Evolutionary conservation across 306 rosid species (phyloP).

Genomic region (Glycine latifolia): DNA sequence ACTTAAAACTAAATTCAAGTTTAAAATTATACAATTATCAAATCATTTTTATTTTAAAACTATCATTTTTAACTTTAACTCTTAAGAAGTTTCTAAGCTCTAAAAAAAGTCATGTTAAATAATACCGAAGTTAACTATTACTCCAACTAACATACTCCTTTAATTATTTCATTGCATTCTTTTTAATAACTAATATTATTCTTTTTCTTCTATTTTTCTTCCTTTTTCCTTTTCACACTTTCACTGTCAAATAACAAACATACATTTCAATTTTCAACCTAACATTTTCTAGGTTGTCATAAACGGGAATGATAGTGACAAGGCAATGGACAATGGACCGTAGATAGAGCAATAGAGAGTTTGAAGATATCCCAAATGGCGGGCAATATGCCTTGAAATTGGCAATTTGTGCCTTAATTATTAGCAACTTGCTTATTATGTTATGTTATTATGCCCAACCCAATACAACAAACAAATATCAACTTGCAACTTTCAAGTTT

Average conservation of each 20-base stretch:
- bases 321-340: constrained; percentile 1
- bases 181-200: too few relatives aligned
- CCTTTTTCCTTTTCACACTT: neutral
- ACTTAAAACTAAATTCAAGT: too few relatives aligned
- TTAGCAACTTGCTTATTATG: constrained; percentile 28
- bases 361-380: constrained; percentile 23
- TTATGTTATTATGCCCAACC: too few relatives aligned
- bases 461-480: constrained; percentile 32
- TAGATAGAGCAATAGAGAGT: constrained; percentile 28
- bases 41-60: too few relatives aligned
- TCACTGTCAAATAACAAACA: constrained; percentile 2
- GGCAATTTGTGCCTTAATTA: constrained; percentile 17
- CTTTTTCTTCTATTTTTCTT: too few relatives aligned
- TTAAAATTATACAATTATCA: too few relatives aligned
- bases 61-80: neutral
- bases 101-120: too few relatives aligned
- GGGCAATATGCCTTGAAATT: constrained; percentile 32
- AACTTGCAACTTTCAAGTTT: constrained; percentile 36
- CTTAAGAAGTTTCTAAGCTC: neutral
- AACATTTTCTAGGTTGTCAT: neutral
- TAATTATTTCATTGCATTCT: too few relatives aligned
- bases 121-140: neutral
- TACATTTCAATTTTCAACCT: neutral
- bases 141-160: neutral
- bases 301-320: constrained; percentile 39